Conservation (phyloP, 2,329 filamentous ascomycete species). For the Alternaria consortialis region DNA sequence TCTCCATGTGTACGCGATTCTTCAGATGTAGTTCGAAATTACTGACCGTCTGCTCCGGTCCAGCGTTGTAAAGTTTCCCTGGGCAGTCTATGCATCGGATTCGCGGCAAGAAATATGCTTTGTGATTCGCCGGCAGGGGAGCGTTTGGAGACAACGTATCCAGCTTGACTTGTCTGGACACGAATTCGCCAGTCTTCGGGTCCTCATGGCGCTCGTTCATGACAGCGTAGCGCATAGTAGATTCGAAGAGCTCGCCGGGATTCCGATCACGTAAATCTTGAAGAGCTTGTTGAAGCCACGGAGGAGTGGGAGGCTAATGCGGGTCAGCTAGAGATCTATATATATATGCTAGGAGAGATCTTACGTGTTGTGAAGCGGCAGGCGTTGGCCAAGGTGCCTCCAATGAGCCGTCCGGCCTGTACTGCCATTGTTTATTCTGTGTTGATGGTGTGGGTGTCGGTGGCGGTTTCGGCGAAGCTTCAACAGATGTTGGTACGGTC, state of each 20-base stretch:
- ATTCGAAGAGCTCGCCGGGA: conserved; percentile 84
- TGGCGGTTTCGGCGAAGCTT: conserved; percentile 42
- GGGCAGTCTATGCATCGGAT: conserved; percentile 94
- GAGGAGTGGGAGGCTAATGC: conserved; percentile 79
- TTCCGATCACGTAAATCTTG: conserved; percentile 74
- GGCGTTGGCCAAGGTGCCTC: conserved; percentile 69
- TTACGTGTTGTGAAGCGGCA: conserved; percentile 70
- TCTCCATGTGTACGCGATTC: conserved; percentile 73
- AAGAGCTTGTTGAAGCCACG: conserved; percentile 83
- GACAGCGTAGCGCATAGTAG: conserved; percentile 87
- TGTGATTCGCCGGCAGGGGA: conserved; percentile 69
- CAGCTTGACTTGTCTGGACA: conserved; percentile 61
- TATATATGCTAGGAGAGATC: conserved; percentile 35
- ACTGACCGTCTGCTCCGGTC: conserved; percentile 81
- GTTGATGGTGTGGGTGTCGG: conserved; percentile 50
- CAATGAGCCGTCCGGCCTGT: conserved; percentile 65
- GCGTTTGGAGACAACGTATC: conserved; percentile 58
- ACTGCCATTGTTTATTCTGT: conserved; percentile 46
- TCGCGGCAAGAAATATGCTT: conserved; percentile 84
- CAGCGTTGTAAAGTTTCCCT: conserved; percentile 91
- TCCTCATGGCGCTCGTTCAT: conserved; percentile 66
- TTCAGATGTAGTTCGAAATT: conserved; percentile 94
- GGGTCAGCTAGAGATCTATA: conserved; percentile 23
- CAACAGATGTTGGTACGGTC: conserved; percentile 30
- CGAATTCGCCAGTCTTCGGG: conserved; percentile 65